These are phyloP conservation scores for Lipomyces sp. DNA, from an alignment of 805 yeast species.

Conservation along the genomic window DNA sequence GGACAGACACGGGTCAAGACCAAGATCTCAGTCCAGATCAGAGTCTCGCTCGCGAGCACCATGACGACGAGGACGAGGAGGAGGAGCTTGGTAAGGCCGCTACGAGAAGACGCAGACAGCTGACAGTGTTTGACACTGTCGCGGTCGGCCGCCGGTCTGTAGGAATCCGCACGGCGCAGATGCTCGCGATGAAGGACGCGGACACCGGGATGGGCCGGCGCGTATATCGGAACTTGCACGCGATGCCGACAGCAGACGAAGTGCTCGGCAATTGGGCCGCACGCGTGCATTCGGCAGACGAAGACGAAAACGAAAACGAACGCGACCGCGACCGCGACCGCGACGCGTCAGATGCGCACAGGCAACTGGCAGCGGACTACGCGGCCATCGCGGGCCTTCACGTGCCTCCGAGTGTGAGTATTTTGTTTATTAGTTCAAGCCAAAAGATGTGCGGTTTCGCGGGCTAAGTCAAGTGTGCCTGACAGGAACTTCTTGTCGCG, in stretches of 20 bases:
- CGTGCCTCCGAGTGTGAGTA: slow-evolving; percentile 11
- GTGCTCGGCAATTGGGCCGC: slow-evolving; percentile 3
- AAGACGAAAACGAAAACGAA: background rate
- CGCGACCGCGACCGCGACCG: slow-evolving; percentile 8
- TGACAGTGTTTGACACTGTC: slow-evolving; percentile 10
- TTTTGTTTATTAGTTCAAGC: no score
- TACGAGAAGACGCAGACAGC: background rate
- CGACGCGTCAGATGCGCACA: background rate
- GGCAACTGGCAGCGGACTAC: slow-evolving; percentile 1
- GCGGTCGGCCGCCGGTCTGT: background rate
- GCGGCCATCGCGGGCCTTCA: slow-evolving; percentile 1
- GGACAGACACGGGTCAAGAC: no score
- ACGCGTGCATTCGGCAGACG: background rate
- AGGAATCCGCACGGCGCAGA: slow-evolving; percentile 1
- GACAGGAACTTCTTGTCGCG: slow-evolving; percentile 20
- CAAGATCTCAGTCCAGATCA: no score
- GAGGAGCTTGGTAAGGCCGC: no score
- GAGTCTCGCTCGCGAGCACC: background rate
- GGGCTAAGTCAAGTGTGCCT: background rate
- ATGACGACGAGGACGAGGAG: background rate
- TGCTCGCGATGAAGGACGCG: background rate
- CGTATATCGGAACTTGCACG: background rate
- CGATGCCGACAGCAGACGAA: slow-evolving; percentile 11
- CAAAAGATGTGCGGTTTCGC: background rate
- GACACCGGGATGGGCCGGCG: slow-evolving; percentile 7